Evolutionary conservation across 2,329 filamentous ascomycete species (phyloP), one percentile per base, ranked within the genome.

Genomic region (Colletotrichum orbiculare): DNA sequence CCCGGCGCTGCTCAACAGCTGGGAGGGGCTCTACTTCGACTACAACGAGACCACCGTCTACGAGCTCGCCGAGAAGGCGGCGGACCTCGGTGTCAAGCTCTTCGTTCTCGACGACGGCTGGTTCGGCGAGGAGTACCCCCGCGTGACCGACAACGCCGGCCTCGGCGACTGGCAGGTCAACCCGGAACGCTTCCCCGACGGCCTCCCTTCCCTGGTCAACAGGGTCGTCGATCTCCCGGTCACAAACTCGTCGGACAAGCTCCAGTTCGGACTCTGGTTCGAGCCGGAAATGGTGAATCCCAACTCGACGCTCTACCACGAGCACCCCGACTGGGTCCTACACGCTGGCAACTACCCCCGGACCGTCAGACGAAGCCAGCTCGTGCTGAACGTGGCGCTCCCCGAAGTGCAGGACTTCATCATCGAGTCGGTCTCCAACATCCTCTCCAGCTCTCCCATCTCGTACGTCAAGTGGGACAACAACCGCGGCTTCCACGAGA

Each of bases 251-350:
- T 79, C 81, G 0, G 76, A 78, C 0, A 79, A 83, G 2, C 73
- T 91, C 50, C 79, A 82, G 11, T 91, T 91, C 67, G 88, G 88
- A 13, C 79, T 91, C 4, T 91, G 88, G 88, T 81, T 91, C 2
- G 89, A 91, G 71, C 88, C 87, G 0, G 88, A 91, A 69, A 91
- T 91, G 89, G 83, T 90, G 54, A 89, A 87, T 61, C 84, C 85
- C 2, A 85, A 87, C 57, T 90, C 88, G 0, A 82, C 79, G 2
- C 78, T 91, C 2, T 91, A 90, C 71, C 73, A 81, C 1, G 76
- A 85, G 48, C 88, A 91, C 68, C 88, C 88, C 0, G 87, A 90
- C 60, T 91, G 88, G 88, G 86, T 81, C 3, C 70, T 91, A 56
- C 83, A 87, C 60, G 83, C 87, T 0, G 85, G 84, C 4, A 73